These are phyloP conservation scores for Naganishia albida DNA, from an alignment of 1,284 basidiomycete species.

Conservation along the genomic window DNA sequence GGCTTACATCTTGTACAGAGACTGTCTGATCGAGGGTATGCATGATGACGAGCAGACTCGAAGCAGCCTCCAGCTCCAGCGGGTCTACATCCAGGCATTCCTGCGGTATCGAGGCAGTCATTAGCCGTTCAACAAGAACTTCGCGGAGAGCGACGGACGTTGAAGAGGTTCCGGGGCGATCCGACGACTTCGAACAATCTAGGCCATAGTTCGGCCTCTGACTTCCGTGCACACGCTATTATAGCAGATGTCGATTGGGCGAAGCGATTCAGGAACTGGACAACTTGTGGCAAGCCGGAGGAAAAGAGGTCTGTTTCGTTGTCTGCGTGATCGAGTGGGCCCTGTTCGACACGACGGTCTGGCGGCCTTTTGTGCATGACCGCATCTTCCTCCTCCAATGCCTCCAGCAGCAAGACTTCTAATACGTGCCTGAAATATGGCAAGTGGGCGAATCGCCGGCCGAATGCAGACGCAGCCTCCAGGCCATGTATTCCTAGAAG, in stretches of 20 bases:
- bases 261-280: constrained; percentile 94
- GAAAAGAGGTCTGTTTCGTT: not conserved
- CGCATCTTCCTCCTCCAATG: constrained; percentile 84
- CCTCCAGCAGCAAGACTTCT: constrained; percentile 89
- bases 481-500: constrained; percentile 53
- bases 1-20: constrained; percentile 3
- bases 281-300: constrained; percentile 47
- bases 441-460: constrained; percentile 79
- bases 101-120: not conserved
- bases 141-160: constrained; percentile 58
- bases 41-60: constrained; percentile 8
- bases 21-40: constrained; percentile 16
- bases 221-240: constrained; percentile 94
- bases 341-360: not conserved
- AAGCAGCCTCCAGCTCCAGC: not conserved
- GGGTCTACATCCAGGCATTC: constrained; percentile 3
- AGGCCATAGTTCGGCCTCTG: constrained; percentile 88
- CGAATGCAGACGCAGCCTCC: constrained; percentile 79
- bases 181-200: constrained; percentile 88
- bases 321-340: too few relatives aligned
- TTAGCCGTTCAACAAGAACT: too few relatives aligned
- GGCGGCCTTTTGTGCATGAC: not conserved
- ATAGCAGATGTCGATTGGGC: constrained; percentile 87
- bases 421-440: constrained; percentile 93
- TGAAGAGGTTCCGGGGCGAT: constrained; percentile 84